Evolutionary conservation across 2,329 filamentous ascomycete species (phyloP).

Genomic region (Cercospora beticola): DNA sequence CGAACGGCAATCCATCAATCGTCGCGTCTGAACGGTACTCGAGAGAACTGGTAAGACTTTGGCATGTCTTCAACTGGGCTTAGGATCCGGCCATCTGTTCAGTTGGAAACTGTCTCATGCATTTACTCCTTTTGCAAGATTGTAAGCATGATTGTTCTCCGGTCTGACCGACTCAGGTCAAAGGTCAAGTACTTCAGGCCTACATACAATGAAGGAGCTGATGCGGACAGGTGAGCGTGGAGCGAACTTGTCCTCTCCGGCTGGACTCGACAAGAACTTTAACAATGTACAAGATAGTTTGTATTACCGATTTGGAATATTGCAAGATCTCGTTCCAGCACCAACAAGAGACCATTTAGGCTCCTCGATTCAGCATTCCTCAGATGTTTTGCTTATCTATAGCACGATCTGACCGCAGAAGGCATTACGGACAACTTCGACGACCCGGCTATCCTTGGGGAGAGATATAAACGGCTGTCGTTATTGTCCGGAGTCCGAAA

Average conservation of each 20-base stretch:
- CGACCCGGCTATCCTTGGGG: too few species aligned
- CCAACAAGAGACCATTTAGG: fast-evolving
- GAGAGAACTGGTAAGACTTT: not conserved
- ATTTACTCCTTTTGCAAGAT: not conserved
- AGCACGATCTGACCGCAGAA: not conserved
- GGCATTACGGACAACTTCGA: too few species aligned
- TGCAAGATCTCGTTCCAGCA: not conserved
- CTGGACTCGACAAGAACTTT: not conserved
- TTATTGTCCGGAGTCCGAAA: not conserved
- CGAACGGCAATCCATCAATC: too few species aligned
- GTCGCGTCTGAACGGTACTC: too few species aligned
- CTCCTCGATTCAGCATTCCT: not conserved
- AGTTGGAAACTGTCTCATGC: not conserved
- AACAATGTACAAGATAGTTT: not conserved
- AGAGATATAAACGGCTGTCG: too few species aligned
- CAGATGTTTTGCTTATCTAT: not conserved
- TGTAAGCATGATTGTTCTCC: not conserved
- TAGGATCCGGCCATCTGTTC: not conserved
- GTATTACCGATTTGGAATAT: not conserved
- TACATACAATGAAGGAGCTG: not conserved
- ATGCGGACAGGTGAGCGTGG: not conserved
- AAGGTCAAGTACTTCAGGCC: not conserved
- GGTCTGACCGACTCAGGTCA: not conserved
- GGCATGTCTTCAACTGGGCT: not conserved
- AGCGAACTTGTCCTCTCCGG: not conserved